Conservation (phyloP, 495 filamentous ascomycete species). For the Annulohypoxylon stygium region DNA sequence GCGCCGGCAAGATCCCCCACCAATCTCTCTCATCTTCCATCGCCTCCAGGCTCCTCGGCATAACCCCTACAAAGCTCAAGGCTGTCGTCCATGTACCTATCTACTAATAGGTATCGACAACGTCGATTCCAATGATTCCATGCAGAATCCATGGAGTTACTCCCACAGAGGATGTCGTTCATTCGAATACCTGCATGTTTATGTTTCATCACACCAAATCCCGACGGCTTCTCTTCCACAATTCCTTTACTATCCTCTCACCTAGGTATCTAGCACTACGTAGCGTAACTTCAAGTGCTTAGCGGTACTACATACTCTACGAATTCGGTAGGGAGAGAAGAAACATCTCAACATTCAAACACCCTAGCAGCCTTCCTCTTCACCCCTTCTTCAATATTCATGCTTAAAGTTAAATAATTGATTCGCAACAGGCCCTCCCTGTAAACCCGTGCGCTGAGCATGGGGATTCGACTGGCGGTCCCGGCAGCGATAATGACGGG, state of each 20-base stretch:
- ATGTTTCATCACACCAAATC: constrained; percentile 31
- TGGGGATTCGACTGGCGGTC: constrained; percentile 10
- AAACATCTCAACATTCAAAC: background rate
- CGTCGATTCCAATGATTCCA: background rate
- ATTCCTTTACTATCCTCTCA: constrained; percentile 12
- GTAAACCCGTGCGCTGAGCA: background rate
- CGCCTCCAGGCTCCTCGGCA: background rate
- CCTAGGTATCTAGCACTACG: background rate
- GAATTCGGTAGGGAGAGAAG: background rate
- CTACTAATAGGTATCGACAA: background rate
- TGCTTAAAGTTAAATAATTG: constrained; percentile 27
- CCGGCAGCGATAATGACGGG: background rate
- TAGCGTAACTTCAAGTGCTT: background rate
- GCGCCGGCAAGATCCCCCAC: constrained; percentile 4
- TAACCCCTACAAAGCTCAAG: constrained; percentile 12
- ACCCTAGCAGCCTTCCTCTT: constrained; percentile 1
- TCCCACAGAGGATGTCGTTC: background rate
- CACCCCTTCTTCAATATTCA: constrained; percentile 5
- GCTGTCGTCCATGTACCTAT: background rate
- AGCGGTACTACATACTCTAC: background rate
- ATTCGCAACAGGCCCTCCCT: constrained; percentile 12
- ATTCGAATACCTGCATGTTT: constrained; percentile 13
- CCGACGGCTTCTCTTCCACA: constrained; percentile 7
- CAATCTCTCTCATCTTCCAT: constrained; percentile 5
- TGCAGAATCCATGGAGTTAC: constrained; percentile 16